phyloP scores from a whole-genome alignment of 495 filamentous ascomycete species.

The Trichocladium uniseriatum region DNA sequence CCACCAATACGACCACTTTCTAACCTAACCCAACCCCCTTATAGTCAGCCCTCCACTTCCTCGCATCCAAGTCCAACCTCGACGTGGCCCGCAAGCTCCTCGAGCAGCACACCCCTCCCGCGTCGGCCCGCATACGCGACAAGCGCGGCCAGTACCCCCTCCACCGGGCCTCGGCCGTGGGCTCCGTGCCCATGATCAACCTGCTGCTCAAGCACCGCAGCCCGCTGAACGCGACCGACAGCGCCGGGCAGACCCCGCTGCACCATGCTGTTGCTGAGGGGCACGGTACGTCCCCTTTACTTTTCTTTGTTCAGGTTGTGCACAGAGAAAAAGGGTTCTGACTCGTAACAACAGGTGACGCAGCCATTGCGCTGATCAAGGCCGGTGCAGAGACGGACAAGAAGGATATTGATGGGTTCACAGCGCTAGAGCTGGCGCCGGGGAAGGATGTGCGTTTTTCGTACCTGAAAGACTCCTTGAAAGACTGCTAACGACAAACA shows the following conservation, averaged over 20 bases:
- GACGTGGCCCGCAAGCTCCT: constrained; percentile 72
- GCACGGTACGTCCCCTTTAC: constrained; percentile 45
- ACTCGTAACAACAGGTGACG: constrained; percentile 51
- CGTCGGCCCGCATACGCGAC: constrained; percentile 76
- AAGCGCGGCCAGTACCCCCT: constrained; percentile 76
- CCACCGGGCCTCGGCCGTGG: constrained; percentile 85
- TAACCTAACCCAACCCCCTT: background rate
- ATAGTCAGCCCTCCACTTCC: constrained; percentile 83
- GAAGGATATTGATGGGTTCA: constrained; percentile 58
- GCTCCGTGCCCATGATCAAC: constrained; percentile 76
- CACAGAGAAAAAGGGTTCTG: no score
- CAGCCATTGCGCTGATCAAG: constrained; percentile 71
- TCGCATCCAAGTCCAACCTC: constrained; percentile 79
- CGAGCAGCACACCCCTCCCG: constrained; percentile 50
- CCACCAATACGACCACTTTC: background rate
- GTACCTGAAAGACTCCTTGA: background rate
- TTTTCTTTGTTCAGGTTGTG: background rate
- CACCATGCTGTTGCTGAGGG: constrained; percentile 94
- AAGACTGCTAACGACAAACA: constrained; percentile 21
- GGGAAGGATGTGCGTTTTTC: constrained; percentile 45
- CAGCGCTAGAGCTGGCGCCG: constrained; percentile 76
- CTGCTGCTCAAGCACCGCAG: constrained; percentile 68
- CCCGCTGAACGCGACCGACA: constrained; percentile 81
- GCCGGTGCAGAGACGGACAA: constrained; percentile 77
- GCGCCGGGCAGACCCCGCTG: constrained; percentile 72